Percentiles rank a stretch among this genome's conserved stretches.
Evolutionary conservation across 148 eudicot species (phyloP).

Genomic region (Pharnaceum exiguum): DNA sequence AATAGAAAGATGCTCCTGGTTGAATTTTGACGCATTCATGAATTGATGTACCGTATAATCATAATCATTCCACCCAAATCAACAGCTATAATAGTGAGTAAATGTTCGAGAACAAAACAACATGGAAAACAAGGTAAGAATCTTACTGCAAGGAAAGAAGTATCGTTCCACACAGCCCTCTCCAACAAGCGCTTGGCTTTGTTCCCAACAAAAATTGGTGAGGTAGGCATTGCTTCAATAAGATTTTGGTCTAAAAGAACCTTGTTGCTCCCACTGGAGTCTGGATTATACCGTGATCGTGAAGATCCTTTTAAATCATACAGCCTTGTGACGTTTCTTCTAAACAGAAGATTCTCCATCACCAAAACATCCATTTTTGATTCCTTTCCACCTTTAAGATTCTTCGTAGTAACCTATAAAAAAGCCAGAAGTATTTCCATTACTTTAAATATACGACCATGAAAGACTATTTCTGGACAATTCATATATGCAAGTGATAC

Average conservation of each 20-base stretch:
- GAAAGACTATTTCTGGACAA: too few species aligned
- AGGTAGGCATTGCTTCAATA: conserved; percentile 96
- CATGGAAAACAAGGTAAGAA: neutral
- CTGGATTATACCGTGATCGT: conserved; percentile 87
- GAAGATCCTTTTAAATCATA: conserved; percentile 95
- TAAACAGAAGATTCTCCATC: conserved; percentile 92
- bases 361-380: conserved; percentile 84
- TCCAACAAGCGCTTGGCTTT: conserved; percentile 85
- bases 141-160: conserved; percentile 94
- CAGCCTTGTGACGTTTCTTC: conserved; percentile 67
- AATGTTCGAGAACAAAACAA: neutral
- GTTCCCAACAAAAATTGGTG: conserved; percentile 90
- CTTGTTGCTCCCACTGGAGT: conserved; percentile 80
- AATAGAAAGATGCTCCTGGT: too few species aligned
- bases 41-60: too few species aligned
- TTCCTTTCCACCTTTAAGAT: conserved; percentile 92
- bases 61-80: neutral
- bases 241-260: conserved; percentile 91
- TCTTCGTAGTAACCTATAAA: conserved; percentile 57
- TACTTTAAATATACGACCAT: too few species aligned
- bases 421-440: neutral
- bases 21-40: too few species aligned
- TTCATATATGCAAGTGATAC: too few species aligned
- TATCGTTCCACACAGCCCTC: conserved; percentile 96
- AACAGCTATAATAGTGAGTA: neutral